Evolutionary conservation across 2,329 filamentous ascomycete genomes (phyloP), one percentile per base, ranked within the genome.

Genomic region (Fusarium tricinctum): DNA sequence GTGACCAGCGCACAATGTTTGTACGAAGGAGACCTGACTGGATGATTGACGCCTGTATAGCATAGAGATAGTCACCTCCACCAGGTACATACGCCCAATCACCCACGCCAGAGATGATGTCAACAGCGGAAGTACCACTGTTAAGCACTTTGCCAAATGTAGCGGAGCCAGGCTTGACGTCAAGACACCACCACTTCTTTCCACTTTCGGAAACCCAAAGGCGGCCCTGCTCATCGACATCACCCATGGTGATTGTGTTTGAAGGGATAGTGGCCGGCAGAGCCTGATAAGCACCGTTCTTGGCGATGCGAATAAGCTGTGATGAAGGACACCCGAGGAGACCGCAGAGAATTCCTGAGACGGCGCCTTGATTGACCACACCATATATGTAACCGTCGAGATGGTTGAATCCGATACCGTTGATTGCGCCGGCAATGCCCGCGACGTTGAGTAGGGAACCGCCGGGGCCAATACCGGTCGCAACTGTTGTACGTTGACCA

Each of bases 1-100:
- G 48, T 20, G 42, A 55, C 51, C 57, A 61, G 5, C 65, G 56
- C 12, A 58, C 43, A 12, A 64, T 35, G 14, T 55, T 68, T 19
- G 43, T 58, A 4, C 45, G n/a, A 5, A 51, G 30, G 8, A 59
- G 39, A 12, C 45, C 48, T 8, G 42, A 43, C 8, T 45, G 33
- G 40, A 58, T 19, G 23, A 48, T 6, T 6, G 55, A 57, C 9
- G 38, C 35, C 28, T 63, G 58, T 2, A 66, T 23, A 3, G 63
- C 32, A 38, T 69, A 66, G 12, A 66, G 51, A 19, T 45, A 45
- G 43, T 30, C 15, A 12, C 43, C 43, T 2, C 23, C 43, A 5
- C 43, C 43, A 4, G 43, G 26, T 6, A 45, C 26, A 15, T 45
- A 45, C 9, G 43, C 43, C 43, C 43, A 45, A 19, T 45, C n/a